Base-by-base conservation (phyloP, 805 yeast genomes). In the Saturnispora saitoi region DNA sequence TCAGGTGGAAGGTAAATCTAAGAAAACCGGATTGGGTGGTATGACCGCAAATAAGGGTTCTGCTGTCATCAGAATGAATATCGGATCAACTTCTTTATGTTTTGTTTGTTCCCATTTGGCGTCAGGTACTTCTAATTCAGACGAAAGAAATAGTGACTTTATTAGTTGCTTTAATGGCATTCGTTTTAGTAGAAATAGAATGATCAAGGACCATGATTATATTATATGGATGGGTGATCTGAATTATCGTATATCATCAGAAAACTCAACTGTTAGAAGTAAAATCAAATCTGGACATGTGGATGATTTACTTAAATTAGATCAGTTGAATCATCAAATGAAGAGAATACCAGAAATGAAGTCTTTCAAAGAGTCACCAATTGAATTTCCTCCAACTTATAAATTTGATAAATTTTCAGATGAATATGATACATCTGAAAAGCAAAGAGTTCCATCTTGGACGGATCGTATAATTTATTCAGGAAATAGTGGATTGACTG, bases 41-140 rank as follows among this genome's bases (percentile, higher is more conserved):
- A 91, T 93, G 69, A 80, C 98, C 0, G 99, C 97, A 15, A 91
- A 93, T 63, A 91, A 91, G 64, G 99, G 99, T 41, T 96, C 95
- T 4, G 95, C 90, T 51, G 96, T 95, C 0, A 87, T 93, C 14
- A 75, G 96, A 52, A 86, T 91, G 66, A 78, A 83, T 45, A 87
- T 76, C 64, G 93, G 93, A 1, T 76, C 80, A 30, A 83, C 96
- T 0, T 72, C 84, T 1, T 83, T 89, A 59, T 89, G 95, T 54
- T 78, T 89, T 60, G 76, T 93, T 26, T 91, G 93, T 46, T 86
- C 95, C 0, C 99, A 93, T 69, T 69, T 93, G 55, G 96, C 99
- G 0, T 97, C 99, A 0, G 99, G 99, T 2, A 75, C 80, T 20
- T 73, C 72, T 39, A 93, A 93, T 38, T 70, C 82, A 1, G 82